Base-by-base conservation (phyloP, 1,139 yeast species). In the Pneumocystis jirovecii region DNA sequence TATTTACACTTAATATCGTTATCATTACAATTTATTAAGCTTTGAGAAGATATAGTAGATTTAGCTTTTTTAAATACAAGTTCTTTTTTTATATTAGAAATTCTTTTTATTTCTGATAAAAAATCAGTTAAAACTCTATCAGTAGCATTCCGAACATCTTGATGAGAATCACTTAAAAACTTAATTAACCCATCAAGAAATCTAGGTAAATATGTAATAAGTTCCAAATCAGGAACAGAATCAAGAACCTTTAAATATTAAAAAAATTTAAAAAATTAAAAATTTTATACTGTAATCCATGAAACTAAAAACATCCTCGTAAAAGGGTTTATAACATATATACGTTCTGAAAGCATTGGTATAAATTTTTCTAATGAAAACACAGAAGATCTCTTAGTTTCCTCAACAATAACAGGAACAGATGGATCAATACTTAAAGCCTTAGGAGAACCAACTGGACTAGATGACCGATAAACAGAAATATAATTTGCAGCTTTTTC, bases 401-500 rank as follows among this genome's bases (percentile, higher is more conserved):
- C 69, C 40, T 70, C 68, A 12, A 71, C 72, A 35, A 68, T 63
- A 8, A 71, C 71, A 8, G 72, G 72, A 40, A 64, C 63, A 4
- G 68, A 40, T 4, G 70, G 68, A 62, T 69, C 68, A 35, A 63
- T 65, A 31, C 69, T 69, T 40, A 69, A 60, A 75, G 64, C 79
- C 12, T 82, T 82, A 61, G 75, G 75, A 1, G 76, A 76, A 62
- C 76, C 71, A 15, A 71, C 68, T 6, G 71, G 71, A n/a, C 82
- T 81, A 65, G 81, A 81, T 66, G 80, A 82, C 66, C 83, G 85
- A 50, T 90, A 82, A 2, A 89, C 82, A n/a, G 96, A 89, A 1
- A 90, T 86, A 75, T 90, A 93, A 34, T 86, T 86, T 0, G 97
- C 86, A 0, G 97, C 96, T 73, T 91, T 89, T 69, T 96, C 97